Evolutionary conservation across 306 rosid species (phyloP).

Genomic region (Ochetophila trinervis): DNA sequence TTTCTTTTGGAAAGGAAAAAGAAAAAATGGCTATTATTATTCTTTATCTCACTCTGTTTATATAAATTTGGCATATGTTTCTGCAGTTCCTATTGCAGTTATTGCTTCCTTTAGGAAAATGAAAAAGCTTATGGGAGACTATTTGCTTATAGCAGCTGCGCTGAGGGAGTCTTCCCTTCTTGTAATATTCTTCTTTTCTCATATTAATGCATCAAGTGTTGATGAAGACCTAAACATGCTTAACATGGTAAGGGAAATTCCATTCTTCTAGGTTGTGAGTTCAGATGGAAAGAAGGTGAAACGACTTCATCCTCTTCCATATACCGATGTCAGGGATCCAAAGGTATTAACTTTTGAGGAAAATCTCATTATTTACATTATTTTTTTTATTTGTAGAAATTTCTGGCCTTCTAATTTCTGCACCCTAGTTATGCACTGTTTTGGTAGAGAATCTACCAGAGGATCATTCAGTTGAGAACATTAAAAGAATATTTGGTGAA

Average conservation of each 20-base stretch:
- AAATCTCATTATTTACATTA: not conserved
- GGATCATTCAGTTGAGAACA: slow-evolving; percentile 78
- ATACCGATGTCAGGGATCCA: slow-evolving; percentile 53
- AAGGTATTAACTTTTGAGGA: slow-evolving; percentile 54
- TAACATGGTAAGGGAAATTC: slow-evolving; percentile 9
- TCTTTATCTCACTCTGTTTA: not conserved
- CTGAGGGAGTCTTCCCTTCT: slow-evolving; percentile 77
- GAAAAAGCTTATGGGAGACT: slow-evolving; percentile 64
- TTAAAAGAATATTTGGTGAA: slow-evolving; percentile 61
- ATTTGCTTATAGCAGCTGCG: slow-evolving; percentile 55
- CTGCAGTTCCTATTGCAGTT: slow-evolving; percentile 72
- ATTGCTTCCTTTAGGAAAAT: slow-evolving; percentile 82
- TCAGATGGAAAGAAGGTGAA: slow-evolving; percentile 77
- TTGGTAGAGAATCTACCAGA: slow-evolving; percentile 89
- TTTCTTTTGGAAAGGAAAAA: no score
- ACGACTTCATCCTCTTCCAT: slow-evolving; percentile 63
- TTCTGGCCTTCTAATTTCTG: slow-evolving; percentile 41
- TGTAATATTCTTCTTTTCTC: slow-evolving; percentile 42
- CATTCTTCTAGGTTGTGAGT: slow-evolving; percentile 63
- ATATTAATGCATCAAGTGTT: slow-evolving; percentile 11
- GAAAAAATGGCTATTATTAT: not conserved
- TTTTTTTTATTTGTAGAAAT: slow-evolving; percentile 7
- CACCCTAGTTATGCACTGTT: slow-evolving; percentile 79
- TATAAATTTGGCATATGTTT: slow-evolving; percentile 16
- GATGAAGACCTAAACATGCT: slow-evolving; percentile 25